Conservation (phyloP, 108 stramenopile species). For the Cyclotella atomus region DNA sequence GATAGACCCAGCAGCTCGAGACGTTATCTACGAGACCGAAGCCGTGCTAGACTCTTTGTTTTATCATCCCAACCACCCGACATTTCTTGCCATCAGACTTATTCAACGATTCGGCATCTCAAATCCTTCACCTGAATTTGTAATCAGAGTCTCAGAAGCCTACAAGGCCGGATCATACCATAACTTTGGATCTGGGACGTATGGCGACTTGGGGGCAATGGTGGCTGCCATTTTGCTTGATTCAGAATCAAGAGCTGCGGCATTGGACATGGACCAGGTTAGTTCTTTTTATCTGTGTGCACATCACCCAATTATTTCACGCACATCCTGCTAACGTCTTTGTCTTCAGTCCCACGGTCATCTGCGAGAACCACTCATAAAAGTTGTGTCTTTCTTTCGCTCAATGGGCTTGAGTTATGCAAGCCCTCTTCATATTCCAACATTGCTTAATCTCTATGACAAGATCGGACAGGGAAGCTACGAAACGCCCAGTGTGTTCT, state of each 20-base stretch:
- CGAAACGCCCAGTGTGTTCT: constrained; percentile 62
- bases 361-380: constrained; percentile 56
- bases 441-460: constrained; percentile 17
- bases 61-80: constrained; percentile 60
- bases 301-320: too few relatives aligned
- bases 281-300: background rate
- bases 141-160: constrained; percentile 49
- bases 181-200: constrained; percentile 41
- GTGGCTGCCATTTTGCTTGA: constrained; percentile 57
- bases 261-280: constrained; percentile 49
- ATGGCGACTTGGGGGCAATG: constrained; percentile 52
- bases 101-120: constrained; percentile 58
- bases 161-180: constrained; percentile 42
- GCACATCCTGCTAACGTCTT: background rate
- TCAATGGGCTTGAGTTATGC: constrained; percentile 29
- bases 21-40: constrained; percentile 50
- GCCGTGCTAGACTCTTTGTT: constrained; percentile 47
- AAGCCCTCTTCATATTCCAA: constrained; percentile 12
- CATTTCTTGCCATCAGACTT: constrained; percentile 57
- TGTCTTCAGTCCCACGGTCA: constrained; percentile 19
- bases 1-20: constrained; percentile 31
- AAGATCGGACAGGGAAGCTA: constrained; percentile 49
- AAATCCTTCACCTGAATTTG: constrained; percentile 62
- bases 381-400: constrained; percentile 51
- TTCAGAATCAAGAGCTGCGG: constrained; percentile 28